Percentiles rank a stretch among this genome's conserved stretches.
phyloP scores from a whole-genome alignment of 352 stramenopile species.

The Phytophthora lateralis region DNA sequence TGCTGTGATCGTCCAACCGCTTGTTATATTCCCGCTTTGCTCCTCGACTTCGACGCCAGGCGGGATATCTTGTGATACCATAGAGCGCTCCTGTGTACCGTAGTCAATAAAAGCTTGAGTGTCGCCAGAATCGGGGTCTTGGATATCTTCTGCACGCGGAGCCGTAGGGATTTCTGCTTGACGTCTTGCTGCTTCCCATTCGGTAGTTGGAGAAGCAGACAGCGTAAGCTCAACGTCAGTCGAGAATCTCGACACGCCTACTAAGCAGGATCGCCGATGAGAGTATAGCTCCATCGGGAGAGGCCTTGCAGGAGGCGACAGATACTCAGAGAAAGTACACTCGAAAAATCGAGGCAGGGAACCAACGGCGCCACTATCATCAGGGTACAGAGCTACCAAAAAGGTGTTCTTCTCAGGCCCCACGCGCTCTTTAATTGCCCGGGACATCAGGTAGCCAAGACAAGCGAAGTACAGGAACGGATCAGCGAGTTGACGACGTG shows the following conservation, averaged over 20 bases:
- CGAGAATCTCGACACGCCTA: constrained; percentile 61
- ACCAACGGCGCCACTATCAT: constrained; percentile 19
- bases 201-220: constrained; percentile 32
- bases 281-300: constrained; percentile 49
- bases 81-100: constrained; percentile 1
- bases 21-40: constrained; percentile 17
- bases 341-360: constrained; percentile 78
- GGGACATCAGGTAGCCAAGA: constrained; percentile 55
- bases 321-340: constrained; percentile 46
- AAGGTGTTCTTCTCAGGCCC: constrained; percentile 62
- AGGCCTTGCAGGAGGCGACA: constrained; percentile 22
- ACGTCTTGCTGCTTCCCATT: constrained; percentile 46
- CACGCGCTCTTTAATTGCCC: constrained; percentile 64
- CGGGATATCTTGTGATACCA: not conserved
- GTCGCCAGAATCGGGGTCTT: constrained; percentile 1
- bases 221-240: constrained; percentile 54
- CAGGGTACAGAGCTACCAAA: constrained; percentile 66
- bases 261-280: constrained; percentile 49
- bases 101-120: constrained; percentile 12
- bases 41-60: constrained; percentile 10
- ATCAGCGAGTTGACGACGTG: constrained; percentile 45
- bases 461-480: constrained; percentile 68
- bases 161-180: constrained; percentile 40
- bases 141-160: constrained; percentile 4
- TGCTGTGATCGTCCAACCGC: constrained; percentile 35